Evolutionary conservation across 1,284 basidiomycete genomes (phyloP).

Genomic region (Porodaedalea pini): DNA sequence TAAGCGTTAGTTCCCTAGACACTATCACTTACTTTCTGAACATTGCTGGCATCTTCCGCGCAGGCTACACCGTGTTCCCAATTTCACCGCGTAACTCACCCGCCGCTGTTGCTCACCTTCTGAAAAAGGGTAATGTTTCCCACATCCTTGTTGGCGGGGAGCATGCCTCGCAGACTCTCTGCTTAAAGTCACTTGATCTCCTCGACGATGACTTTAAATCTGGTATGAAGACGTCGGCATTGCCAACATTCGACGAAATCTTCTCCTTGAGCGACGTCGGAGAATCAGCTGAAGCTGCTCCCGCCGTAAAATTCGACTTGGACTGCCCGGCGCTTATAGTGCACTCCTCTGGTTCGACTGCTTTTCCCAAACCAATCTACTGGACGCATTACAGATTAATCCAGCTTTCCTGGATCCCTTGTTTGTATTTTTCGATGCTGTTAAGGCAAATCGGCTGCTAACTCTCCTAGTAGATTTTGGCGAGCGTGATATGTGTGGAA

Average conservation of each 20-base stretch:
- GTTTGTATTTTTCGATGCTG: constrained; percentile 11
- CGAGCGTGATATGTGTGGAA: constrained; percentile 23
- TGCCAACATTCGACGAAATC: constrained; percentile 8
- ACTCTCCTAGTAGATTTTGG: constrained; percentile 23
- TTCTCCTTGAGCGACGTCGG: background rate
- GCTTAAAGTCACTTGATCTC: background rate
- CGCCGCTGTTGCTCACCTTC: constrained; percentile 30
- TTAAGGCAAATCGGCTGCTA: background rate
- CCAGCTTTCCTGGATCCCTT: constrained; percentile 19
- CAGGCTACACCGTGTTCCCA: constrained; percentile 31
- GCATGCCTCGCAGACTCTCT: constrained; percentile 2
- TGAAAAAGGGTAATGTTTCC: constrained; percentile 15
- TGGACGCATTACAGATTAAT: constrained; percentile 23
- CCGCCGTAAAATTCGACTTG: background rate
- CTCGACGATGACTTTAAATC: background rate
- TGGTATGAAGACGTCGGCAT: background rate
- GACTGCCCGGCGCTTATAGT: constrained; percentile 25
- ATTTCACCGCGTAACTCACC: constrained; percentile 34
- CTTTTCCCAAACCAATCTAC: constrained; percentile 31
- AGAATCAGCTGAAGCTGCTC: background rate
- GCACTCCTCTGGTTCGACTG: constrained; percentile 37
- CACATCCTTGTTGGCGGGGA: constrained; percentile 9
- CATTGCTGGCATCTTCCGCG: constrained; percentile 30
- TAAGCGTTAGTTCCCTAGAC: constrained; percentile 24
- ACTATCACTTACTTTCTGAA: constrained; percentile 32